These are phyloP conservation scores for Rubia tinctorum DNA, from an alignment of 305 asterid genomes.

Conservation along the genomic window DNA sequence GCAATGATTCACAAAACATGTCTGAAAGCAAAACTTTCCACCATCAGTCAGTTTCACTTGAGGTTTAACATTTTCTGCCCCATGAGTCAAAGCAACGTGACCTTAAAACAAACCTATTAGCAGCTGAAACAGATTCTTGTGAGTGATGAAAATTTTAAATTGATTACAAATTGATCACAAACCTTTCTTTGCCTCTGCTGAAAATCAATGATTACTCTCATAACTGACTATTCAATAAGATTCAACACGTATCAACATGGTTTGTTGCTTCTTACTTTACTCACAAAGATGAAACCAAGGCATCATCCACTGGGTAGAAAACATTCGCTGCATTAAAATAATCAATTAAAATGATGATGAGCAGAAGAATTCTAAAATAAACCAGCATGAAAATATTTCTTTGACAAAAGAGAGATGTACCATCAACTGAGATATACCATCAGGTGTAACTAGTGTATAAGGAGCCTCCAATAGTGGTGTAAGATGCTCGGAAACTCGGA, in stretches of 20 bases:
- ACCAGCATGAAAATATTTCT: background rate
- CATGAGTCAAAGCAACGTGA: slow-evolving; percentile 97
- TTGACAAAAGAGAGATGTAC: slow-evolving; percentile 31
- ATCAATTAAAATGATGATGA: too few relatives aligned
- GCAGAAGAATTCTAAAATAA: background rate
- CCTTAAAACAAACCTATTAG: slow-evolving; percentile 15
- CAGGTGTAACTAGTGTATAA: slow-evolving; percentile 40
- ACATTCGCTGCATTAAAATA: too few relatives aligned
- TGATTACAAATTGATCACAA: too few relatives aligned
- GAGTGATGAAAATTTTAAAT: too few relatives aligned
- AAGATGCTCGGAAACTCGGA: slow-evolving; percentile 96
- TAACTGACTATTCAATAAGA: background rate
- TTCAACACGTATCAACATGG: background rate
- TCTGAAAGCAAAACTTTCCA: slow-evolving; percentile 96
- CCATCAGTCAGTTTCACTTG: slow-evolving; percentile 72
- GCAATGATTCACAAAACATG: slow-evolving; percentile 22
- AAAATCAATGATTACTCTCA: background rate
- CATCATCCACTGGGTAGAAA: too few relatives aligned
- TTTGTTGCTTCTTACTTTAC: background rate
- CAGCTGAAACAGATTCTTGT: background rate
- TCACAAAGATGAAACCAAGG: background rate
- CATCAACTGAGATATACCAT: slow-evolving; percentile 37
- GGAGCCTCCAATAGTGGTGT: slow-evolving; percentile 59
- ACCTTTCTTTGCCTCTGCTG: too few relatives aligned
- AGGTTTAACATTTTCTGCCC: slow-evolving; percentile 86